phyloP scores from a whole-genome alignment of 164 flowering plant genomes.

The Chloranthus sessilifolius region DNA sequence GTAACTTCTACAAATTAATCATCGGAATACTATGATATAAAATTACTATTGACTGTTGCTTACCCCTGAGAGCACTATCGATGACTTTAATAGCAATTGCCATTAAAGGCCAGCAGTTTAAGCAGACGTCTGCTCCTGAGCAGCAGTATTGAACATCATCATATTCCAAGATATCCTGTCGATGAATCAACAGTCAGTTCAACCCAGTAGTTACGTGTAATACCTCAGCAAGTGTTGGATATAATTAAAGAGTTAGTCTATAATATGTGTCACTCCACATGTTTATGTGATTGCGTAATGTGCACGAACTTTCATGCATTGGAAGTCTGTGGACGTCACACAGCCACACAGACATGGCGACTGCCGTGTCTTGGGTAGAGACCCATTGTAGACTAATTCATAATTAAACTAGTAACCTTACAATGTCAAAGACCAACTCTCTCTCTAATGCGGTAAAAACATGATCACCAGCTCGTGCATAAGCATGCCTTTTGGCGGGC shows the following conservation, averaged over 20 bases:
- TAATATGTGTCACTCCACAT: too few relatives aligned
- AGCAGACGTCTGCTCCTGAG: slow-evolving; percentile 93
- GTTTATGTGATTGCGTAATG: too few relatives aligned
- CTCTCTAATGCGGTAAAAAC: slow-evolving; percentile 86
- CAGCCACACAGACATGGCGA: too few relatives aligned
- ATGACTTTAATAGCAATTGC: slow-evolving; percentile 91
- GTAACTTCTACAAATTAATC: too few relatives aligned
- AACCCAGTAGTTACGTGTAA: too few relatives aligned
- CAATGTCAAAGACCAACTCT: slow-evolving; percentile 94
- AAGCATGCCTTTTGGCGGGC: slow-evolving; percentile 94
- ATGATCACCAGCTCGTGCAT: slow-evolving; percentile 66
- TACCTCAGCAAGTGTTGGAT: too few relatives aligned
- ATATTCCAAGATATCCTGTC: slow-evolving; percentile 93
- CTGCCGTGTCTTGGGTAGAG: too few relatives aligned
- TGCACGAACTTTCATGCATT: too few relatives aligned
- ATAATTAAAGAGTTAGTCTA: too few relatives aligned
- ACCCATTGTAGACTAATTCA: background rate
- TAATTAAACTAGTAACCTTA: slow-evolving; percentile 27
- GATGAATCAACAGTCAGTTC: slow-evolving; percentile 5
- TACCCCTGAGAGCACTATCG: slow-evolving; percentile 91
- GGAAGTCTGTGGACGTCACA: too few relatives aligned
- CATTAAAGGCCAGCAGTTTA: slow-evolving; percentile 96
- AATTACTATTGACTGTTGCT: slow-evolving; percentile 1
- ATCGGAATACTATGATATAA: too few relatives aligned
- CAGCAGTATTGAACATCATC: slow-evolving; percentile 98